Conservation (phyloP, 495 filamentous ascomycete genomes). For the Daldinia grandis region DNA sequence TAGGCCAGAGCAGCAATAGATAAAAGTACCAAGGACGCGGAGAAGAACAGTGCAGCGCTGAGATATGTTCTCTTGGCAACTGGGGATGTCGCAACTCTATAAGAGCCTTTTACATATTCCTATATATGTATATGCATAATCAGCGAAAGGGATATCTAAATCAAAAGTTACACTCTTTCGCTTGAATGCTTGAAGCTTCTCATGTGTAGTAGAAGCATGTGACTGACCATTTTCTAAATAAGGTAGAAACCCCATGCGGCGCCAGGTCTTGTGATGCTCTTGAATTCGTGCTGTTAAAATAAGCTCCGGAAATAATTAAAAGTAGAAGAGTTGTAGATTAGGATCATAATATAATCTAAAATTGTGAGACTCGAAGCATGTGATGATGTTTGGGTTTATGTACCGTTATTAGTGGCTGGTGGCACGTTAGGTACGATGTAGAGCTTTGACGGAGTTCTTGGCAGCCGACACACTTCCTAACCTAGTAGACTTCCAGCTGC, state of each 20-base stretch:
- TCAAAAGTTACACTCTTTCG: neutral
- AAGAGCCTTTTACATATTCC: conserved; percentile 49
- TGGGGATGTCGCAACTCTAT: conserved; percentile 68
- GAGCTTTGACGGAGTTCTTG: conserved; percentile 27
- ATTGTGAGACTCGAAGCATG: conserved; percentile 20
- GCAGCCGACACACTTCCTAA: conserved; percentile 20
- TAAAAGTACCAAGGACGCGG: conserved; percentile 66
- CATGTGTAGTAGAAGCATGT: neutral
- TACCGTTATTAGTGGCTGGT: conserved; percentile 5
- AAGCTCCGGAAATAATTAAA: neutral
- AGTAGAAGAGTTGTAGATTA: conserved; percentile 7
- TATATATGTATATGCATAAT: neutral
- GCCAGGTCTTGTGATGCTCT: conserved; percentile 7
- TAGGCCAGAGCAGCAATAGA: conserved; percentile 73
- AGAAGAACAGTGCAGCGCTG: conserved; percentile 69
- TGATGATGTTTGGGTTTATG: conserved; percentile 31
- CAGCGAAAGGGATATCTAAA: neutral
- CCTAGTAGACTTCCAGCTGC: conserved; percentile 4
- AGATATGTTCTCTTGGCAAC: conserved; percentile 76
- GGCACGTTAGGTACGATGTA: neutral
- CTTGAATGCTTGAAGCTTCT: neutral
- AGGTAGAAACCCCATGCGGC: conserved; percentile 26
- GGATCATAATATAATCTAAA: conserved; percentile 8
- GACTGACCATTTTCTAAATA: conserved; percentile 28
- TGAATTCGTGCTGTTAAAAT: neutral